Percentiles rank a stretch among this genome's conserved stretches.
Evolutionary conservation across 345 rosid species (phyloP).

Genomic region (Chamaenerion angustifolium): DNA sequence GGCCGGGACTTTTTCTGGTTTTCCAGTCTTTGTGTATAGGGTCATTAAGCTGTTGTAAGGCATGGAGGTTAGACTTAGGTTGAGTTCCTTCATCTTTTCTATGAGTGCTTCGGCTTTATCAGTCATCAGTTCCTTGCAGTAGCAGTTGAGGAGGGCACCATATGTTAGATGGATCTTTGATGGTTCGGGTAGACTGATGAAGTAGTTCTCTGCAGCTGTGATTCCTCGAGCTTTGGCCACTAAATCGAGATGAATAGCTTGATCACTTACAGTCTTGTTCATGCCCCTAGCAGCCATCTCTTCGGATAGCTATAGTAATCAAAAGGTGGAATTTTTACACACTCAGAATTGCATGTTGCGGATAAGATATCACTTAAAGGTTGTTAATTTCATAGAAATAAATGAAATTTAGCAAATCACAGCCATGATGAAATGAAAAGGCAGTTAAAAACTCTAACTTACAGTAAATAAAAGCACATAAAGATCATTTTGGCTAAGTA

Average conservation of each 20-base stretch:
- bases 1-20: conserved; percentile 46
- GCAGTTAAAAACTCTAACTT: too few relatives aligned
- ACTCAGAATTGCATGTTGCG: neutral
- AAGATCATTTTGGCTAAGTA: too few relatives aligned
- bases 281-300: conserved; percentile 59
- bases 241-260: conserved; percentile 92
- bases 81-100: conserved; percentile 89
- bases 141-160: conserved; percentile 80
- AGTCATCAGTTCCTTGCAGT: conserved; percentile 64
- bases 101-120: conserved; percentile 71
- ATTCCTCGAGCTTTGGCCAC: conserved; percentile 71
- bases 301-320: conserved; percentile 52
- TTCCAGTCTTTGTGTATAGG: conserved; percentile 56
- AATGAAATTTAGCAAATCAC: too few relatives aligned
- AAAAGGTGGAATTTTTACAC: neutral
- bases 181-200: conserved; percentile 62
- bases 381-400: too few relatives aligned
- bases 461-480: too few relatives aligned
- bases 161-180: conserved; percentile 65
- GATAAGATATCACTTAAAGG: too few relatives aligned
- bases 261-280: conserved; percentile 91
- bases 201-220: conserved; percentile 67
- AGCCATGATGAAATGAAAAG: too few relatives aligned
- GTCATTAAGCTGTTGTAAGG: conserved; percentile 86
- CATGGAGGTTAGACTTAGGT: conserved; percentile 52